These are phyloP conservation scores for Combretum micranthum DNA, from an alignment of 345 rosid genomes.

Conservation along the genomic window DNA sequence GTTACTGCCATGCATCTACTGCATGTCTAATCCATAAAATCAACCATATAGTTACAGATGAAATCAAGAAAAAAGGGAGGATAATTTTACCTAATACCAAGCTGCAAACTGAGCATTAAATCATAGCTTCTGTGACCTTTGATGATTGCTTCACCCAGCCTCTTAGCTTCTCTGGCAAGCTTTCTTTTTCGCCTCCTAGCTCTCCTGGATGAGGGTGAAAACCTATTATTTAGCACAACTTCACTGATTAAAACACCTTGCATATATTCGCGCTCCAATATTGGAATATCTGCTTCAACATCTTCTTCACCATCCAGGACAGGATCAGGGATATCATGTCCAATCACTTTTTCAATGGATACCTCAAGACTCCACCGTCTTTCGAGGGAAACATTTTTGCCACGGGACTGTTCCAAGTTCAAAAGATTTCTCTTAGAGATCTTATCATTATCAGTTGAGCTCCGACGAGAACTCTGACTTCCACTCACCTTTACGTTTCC, in stretches of 20 bases:
- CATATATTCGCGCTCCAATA: slow-evolving; percentile 90
- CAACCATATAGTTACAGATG: background rate
- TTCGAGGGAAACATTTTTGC: slow-evolving; percentile 66
- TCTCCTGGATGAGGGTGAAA: slow-evolving; percentile 70
- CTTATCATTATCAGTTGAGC: slow-evolving; percentile 42
- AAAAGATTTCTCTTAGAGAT: slow-evolving; percentile 62
- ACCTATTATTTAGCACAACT: slow-evolving; percentile 60
- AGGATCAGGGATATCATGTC: slow-evolving; percentile 58
- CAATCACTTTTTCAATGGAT: slow-evolving; percentile 90
- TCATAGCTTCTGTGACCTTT: slow-evolving; percentile 98
- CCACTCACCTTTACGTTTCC: slow-evolving; percentile 46
- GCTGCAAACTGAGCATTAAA: slow-evolving; percentile 92
- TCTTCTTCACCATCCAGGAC: slow-evolving; percentile 31
- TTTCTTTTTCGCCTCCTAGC: slow-evolving; percentile 59
- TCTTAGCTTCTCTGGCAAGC: slow-evolving; percentile 71
- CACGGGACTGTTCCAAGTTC: slow-evolving; percentile 70
- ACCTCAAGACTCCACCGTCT: slow-evolving; percentile 99
- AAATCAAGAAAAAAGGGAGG: background rate
- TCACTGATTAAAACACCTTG: slow-evolving; percentile 96
- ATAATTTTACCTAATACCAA: slow-evolving; percentile 72
- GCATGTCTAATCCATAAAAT: too few species aligned
- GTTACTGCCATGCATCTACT: too few species aligned
- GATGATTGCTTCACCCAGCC: slow-evolving; percentile 89
- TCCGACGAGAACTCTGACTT: slow-evolving; percentile 23
- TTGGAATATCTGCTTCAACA: slow-evolving; percentile 38